These are phyloP conservation scores for Hydnomerulius pinastri DNA, from an alignment of 768 basidiomycete genomes.

Conservation along the genomic window DNA sequence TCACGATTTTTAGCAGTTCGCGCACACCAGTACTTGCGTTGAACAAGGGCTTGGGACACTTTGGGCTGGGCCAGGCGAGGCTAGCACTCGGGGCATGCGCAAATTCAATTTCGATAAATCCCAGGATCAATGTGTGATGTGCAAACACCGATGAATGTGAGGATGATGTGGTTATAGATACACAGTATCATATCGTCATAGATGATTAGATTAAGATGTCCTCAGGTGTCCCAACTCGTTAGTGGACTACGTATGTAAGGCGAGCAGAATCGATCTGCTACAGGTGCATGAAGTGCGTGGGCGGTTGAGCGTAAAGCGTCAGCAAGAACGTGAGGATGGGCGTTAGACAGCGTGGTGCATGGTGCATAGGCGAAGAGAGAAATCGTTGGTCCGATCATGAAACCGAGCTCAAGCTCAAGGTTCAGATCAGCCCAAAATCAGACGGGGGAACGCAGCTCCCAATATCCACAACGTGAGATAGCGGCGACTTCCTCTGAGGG, in stretches of 20 bases:
- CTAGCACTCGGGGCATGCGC: too few relatives aligned
- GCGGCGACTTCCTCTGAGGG: conserved; percentile 25
- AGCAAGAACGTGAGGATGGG: background rate
- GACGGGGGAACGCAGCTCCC: conserved; percentile 21
- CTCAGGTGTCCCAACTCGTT: too few relatives aligned
- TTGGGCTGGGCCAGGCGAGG: too few relatives aligned
- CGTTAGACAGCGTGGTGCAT: background rate
- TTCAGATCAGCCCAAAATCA: background rate
- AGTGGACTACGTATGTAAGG: conserved; percentile 15
- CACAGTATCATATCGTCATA: conserved; percentile 28
- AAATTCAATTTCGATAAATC: too few relatives aligned
- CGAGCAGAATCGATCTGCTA: conserved; percentile 33
- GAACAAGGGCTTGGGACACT: too few relatives aligned
- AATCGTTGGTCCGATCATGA: background rate
- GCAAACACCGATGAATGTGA: background rate
- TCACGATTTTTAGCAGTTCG: too few relatives aligned
- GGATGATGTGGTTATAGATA: conserved; percentile 24
- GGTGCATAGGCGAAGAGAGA: background rate
- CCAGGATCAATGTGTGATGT: too few relatives aligned
- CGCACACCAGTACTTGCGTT: too few relatives aligned
- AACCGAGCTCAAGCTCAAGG: background rate
- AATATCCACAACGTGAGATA: conserved; percentile 21
- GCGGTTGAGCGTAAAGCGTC: conserved; percentile 8
- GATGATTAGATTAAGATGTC: background rate
- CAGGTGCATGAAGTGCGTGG: conserved; percentile 7